Conservation (phyloP, 2,329 filamentous ascomycete species). For the Arthrobotrys megalospora region DNA sequence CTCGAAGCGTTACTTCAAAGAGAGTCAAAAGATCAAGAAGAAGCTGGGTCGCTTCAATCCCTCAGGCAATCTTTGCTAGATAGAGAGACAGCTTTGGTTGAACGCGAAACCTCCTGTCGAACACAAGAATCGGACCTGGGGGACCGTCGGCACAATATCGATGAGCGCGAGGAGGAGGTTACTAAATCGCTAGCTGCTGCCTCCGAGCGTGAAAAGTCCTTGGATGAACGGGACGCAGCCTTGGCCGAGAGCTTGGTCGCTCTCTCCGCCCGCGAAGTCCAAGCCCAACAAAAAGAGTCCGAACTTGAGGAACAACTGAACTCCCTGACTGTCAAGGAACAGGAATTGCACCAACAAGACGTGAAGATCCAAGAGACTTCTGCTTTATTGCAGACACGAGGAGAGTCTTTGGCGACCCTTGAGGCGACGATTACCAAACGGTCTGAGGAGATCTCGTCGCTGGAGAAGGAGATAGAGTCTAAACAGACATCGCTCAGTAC, state of each 20-base stretch:
- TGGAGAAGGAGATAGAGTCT: slow-evolving; percentile 27
- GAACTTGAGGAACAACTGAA: slow-evolving; percentile 9
- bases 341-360: slow-evolving; percentile 16
- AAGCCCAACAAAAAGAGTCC: slow-evolving; percentile 13
- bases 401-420: slow-evolving; percentile 10
- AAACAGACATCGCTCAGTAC: slow-evolving; percentile 20
- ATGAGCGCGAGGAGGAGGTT: slow-evolving; percentile 31
- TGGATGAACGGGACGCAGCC: slow-evolving; percentile 22
- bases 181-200: slow-evolving; percentile 18
- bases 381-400: slow-evolving; percentile 4
- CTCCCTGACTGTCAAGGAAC: slow-evolving; percentile 9
- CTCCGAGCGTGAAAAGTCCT: slow-evolving; percentile 16
- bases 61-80: slow-evolving; percentile 38
- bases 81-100: slow-evolving; percentile 34
- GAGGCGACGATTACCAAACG: slow-evolving; percentile 20
- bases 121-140: slow-evolving; percentile 43
- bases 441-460: slow-evolving; percentile 23
- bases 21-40: slow-evolving; percentile 44
- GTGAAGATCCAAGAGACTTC: slow-evolving; percentile 16
- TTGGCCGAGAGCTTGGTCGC: slow-evolving; percentile 20
- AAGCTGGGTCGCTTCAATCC: slow-evolving; percentile 32
- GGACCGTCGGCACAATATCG: slow-evolving; percentile 12
- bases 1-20: slow-evolving; percentile 42
- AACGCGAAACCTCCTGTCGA: slow-evolving; percentile 39
- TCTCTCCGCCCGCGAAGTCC: slow-evolving; percentile 26